Evolutionary conservation across 176 grass and related monocot species (phyloP), one percentile per base, ranked within the genome.

Genomic region (Eragrostis nindensis): DNA sequence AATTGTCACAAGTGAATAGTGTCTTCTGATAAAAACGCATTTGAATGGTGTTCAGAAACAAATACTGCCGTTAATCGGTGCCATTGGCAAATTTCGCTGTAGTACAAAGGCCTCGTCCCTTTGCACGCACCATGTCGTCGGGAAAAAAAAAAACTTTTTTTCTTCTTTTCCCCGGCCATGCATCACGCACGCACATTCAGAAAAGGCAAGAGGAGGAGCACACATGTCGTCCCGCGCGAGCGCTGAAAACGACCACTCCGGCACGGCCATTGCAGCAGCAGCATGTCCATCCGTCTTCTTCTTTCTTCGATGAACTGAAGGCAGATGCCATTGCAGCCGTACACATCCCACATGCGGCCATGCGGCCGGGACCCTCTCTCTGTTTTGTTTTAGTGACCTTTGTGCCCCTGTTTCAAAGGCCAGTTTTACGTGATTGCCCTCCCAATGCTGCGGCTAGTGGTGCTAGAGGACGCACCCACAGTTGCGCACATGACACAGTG

Each of bases 191-290:
- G 45, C 42, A 36, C 32, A 30, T 75, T 19, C 12, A 70, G 18
- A 12, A 19, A 32, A 38, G 40, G n/a, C 25, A n/a, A 13, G 32
- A 16, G 6, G 16, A 11, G 8, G 25, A 26, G 1, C 24, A 70
- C 75, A 57, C 48, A 59, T 76, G 81, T 5, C 69, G 22, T 14
- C 19, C 7, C 52, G 57, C 10, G 59, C 25, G 17, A 7, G 18
- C 3, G 68, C 26, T 82, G 79, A 73, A 73, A 82, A 72, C 68
- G 80, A 82, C 79, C 40, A 18, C 5, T 70, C 79, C 67, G 14
- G 24, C 57, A 61, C 57, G 57, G 55, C 55, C n/a, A 25, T 22
- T 25, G 55, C n/a, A 11, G 16, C 64, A 54, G 24, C 8, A 46
- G n/a, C 32, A 36, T 36, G 32, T 36, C 32, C 32, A 4, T 36